These are phyloP conservation scores for Apiospora kogelbergensis DNA, from an alignment of 2,329 filamentous ascomycete genomes.

Conservation along the genomic window DNA sequence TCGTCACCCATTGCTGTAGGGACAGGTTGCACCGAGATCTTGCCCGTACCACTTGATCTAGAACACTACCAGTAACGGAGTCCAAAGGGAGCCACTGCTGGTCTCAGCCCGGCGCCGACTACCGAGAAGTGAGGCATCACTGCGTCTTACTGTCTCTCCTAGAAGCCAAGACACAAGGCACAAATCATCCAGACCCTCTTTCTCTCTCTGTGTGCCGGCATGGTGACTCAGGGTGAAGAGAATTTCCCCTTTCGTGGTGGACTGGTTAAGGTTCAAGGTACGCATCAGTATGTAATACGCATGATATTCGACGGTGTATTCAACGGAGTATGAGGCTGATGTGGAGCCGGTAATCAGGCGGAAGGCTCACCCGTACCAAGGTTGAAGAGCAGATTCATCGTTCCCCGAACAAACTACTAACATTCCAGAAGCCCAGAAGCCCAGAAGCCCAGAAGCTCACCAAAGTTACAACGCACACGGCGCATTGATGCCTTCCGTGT, in stretches of 20 bases:
- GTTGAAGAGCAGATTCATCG: not conserved
- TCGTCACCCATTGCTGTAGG: not conserved
- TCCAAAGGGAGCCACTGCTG: not conserved
- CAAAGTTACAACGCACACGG: not conserved
- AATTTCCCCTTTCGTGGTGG: not conserved
- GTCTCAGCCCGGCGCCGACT: slow-evolving; percentile 6
- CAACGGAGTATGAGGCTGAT: not conserved
- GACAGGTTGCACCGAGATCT: slow-evolving; percentile 1
- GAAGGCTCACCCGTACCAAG: not conserved
- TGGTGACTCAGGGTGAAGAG: not conserved
- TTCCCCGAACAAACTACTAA: not conserved
- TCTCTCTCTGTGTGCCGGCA: not conserved
- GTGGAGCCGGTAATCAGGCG: slow-evolving; percentile 1
- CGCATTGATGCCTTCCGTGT: not conserved
- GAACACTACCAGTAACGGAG: slow-evolving; percentile 6
- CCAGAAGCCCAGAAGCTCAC: not conserved
- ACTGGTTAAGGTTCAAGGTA: not conserved
- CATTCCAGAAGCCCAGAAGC: slow-evolving; percentile 4
- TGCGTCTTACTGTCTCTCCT: not conserved
- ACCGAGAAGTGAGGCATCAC: slow-evolving; percentile 2
- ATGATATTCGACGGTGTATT: not conserved
- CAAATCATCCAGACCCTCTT: not conserved
- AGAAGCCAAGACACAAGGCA: not conserved
- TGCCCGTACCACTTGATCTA: not conserved
- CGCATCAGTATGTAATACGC: not conserved